Percentiles rank a stretch among this genome's conserved stretches.
Conservation (phyloP, 306 rosid genomes). For the Mimosa pudica region DNA sequence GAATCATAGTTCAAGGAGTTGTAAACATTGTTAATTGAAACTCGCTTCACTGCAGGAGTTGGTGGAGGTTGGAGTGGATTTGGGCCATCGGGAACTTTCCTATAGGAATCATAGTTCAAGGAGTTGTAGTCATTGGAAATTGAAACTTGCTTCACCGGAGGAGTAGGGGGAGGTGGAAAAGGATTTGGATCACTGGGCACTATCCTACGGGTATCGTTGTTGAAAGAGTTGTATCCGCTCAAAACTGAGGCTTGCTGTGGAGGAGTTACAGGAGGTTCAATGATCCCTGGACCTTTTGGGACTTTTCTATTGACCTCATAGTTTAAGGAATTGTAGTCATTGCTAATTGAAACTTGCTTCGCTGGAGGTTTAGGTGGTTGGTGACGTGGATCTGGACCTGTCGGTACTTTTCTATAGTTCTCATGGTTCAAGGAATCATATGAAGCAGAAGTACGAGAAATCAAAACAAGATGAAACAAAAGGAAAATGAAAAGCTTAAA, state of each 20-base stretch:
- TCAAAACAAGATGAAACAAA: not conserved
- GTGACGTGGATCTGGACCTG: too few relatives aligned
- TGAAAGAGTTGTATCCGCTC: not conserved
- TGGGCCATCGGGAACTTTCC: not conserved
- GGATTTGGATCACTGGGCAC: too few relatives aligned
- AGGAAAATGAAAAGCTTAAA: not conserved
- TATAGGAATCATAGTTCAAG: not conserved
- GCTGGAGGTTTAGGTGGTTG: too few relatives aligned
- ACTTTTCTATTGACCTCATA: too few relatives aligned
- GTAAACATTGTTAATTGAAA: not conserved
- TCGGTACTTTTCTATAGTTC: not conserved
- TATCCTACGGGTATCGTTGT: not conserved
- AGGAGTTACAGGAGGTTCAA: not conserved
- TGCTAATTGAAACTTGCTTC: too few relatives aligned
- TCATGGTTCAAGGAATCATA: not conserved
- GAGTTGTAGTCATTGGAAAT: not conserved
- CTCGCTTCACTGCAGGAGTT: not conserved
- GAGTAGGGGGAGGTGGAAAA: too few relatives aligned
- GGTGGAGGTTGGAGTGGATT: not conserved
- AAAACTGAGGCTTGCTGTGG: not conserved
- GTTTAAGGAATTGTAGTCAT: too few relatives aligned
- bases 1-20: not conserved
- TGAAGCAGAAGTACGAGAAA: not conserved
- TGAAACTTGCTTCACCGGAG: not conserved
- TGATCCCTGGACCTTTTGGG: not conserved